Conservation (phyloP, 164 flowering plant genomes). For the Stephania cephalantha region DNA sequence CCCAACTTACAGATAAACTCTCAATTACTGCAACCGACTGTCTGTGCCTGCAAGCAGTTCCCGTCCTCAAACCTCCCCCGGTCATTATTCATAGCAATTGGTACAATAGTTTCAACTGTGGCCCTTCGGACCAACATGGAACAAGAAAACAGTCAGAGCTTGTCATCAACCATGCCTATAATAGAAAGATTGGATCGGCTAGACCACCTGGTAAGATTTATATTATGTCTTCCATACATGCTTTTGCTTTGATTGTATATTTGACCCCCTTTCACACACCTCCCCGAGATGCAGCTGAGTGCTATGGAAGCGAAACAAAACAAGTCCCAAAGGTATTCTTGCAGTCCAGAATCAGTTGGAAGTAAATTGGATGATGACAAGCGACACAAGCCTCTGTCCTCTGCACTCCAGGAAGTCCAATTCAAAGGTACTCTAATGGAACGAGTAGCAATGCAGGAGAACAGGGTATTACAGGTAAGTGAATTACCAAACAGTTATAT, state of each 20-base stretch:
- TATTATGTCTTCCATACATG: background rate
- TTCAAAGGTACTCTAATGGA: slow-evolving; percentile 50
- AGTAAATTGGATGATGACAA: slow-evolving; percentile 17
- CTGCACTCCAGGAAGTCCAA: slow-evolving; percentile 46
- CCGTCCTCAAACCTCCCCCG: background rate
- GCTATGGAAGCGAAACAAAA: slow-evolving; percentile 39
- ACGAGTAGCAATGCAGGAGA: slow-evolving; percentile 37
- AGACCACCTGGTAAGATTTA: slow-evolving; percentile 40
- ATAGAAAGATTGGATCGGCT: slow-evolving; percentile 52
- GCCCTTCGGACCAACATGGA: slow-evolving; percentile 9
- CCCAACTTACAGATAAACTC: background rate
- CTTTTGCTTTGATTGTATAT: background rate
- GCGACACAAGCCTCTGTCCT: slow-evolving; percentile 28
- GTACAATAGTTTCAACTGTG: background rate
- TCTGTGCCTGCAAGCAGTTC: slow-evolving; percentile 1
- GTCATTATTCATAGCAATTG: background rate
- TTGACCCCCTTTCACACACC: background rate
- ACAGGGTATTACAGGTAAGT: slow-evolving; percentile 40
- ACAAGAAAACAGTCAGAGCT: slow-evolving; percentile 20
- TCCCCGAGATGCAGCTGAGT: slow-evolving; percentile 28
- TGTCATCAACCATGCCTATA: slow-evolving; percentile 24
- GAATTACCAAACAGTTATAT: background rate
- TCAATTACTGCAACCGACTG: background rate
- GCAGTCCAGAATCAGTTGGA: slow-evolving; percentile 5
- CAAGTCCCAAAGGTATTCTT: slow-evolving; percentile 16